Evolutionary conservation across 1,139 yeast genomes (phyloP).

Genomic region (Geotrichum europaeum): DNA sequence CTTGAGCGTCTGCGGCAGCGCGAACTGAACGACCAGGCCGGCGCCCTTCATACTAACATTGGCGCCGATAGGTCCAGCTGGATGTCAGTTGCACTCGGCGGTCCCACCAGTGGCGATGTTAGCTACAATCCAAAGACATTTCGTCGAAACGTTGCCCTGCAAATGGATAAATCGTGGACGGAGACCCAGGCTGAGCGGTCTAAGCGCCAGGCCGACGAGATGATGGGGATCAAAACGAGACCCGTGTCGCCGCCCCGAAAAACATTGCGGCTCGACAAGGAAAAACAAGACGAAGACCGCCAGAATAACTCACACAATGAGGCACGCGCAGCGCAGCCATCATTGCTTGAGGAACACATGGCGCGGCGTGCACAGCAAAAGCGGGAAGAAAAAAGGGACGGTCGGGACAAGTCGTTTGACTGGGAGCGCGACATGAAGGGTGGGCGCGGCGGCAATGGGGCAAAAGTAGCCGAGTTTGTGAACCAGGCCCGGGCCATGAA

Average conservation of each 20-base stretch:
- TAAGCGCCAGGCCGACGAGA: constrained; percentile 18
- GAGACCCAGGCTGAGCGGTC: constrained; percentile 14
- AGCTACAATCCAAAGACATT: constrained; percentile 18
- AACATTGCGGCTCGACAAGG: neutral
- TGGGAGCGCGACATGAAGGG: constrained; percentile 18
- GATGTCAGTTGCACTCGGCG: constrained; percentile 18
- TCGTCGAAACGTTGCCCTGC: constrained; percentile 9
- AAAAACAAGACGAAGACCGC: neutral
- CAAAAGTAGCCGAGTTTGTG: constrained; percentile 15
- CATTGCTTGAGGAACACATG: constrained; percentile 18
- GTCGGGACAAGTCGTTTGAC: constrained; percentile 2
- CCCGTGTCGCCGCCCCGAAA: neutral
- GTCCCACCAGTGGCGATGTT: neutral
- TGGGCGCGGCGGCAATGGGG: neutral
- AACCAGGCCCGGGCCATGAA: constrained; percentile 15
- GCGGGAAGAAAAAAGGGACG: constrained; percentile 1
- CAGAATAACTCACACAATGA: constrained; percentile 1
- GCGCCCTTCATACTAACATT: neutral
- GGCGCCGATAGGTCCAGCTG: constrained; percentile 16
- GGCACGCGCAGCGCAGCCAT: constrained; percentile 6
- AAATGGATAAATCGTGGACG: constrained; percentile 14
- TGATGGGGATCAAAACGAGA: constrained; percentile 15
- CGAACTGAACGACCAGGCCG: neutral
- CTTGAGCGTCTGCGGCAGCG: constrained; percentile 11
- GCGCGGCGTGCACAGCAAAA: constrained; percentile 13